Evolutionary conservation across 1,284 basidiomycete genomes (phyloP).

Genomic region (Malassezia caprae): DNA sequence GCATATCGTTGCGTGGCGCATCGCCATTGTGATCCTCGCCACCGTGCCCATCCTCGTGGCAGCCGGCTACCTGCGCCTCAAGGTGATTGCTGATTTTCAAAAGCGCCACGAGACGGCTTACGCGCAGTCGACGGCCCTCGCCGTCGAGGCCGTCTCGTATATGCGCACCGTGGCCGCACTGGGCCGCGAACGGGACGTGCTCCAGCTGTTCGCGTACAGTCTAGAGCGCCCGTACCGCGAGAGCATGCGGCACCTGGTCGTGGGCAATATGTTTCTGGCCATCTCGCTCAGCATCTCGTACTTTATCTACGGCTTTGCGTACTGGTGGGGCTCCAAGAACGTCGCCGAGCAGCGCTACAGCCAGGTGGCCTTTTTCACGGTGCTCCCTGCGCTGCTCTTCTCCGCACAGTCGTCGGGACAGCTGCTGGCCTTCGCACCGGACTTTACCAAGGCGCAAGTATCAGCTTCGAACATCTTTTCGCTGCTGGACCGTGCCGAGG

Average conservation of each 20-base stretch:
- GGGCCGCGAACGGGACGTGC: conserved; percentile 31
- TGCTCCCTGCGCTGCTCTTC: conserved; percentile 34
- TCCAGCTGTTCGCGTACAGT: conserved; percentile 23
- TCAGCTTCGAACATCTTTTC: conserved; percentile 30
- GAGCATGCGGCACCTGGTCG: conserved; percentile 24
- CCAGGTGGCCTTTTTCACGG: conserved; percentile 38
- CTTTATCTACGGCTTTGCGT: conserved; percentile 40
- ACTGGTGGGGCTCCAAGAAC: conserved; percentile 38
- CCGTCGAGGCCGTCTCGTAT: conserved; percentile 32
- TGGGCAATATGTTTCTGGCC: conserved; percentile 32
- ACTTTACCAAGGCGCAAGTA: conserved; percentile 36
- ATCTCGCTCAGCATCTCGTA: conserved; percentile 35
- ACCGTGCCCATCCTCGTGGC: conserved; percentile 31
- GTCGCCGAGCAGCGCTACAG: conserved; percentile 29
- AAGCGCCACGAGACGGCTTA: conserved; percentile 37
- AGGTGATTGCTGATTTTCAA: conserved; percentile 38
- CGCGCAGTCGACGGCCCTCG: conserved; percentile 27
- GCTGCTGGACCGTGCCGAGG: conserved; percentile 20
- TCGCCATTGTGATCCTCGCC: conserved; percentile 34
- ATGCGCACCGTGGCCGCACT: conserved; percentile 33
- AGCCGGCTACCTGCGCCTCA: conserved; percentile 32
- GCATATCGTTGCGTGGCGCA: conserved; percentile 30
- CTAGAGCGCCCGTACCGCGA: conserved; percentile 31
- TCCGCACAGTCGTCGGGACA: conserved; percentile 39
- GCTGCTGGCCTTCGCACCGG: conserved; percentile 35